Evolutionary conservation across 805 yeast species (phyloP).

Genomic region (Candida multigemmis): DNA sequence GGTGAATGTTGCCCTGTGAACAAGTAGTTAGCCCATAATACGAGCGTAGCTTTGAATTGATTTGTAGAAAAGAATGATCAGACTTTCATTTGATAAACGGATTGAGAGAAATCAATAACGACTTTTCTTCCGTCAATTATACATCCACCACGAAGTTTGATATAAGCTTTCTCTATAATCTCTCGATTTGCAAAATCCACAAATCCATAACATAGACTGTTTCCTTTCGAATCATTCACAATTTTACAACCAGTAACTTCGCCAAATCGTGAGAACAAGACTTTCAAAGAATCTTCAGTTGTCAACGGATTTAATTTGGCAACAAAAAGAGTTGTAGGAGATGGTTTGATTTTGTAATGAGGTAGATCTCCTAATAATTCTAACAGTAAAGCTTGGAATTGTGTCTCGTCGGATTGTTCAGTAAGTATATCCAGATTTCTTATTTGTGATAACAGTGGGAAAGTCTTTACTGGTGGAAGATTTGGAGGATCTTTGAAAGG

Average conservation of each 20-base stretch:
- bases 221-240: conserved; percentile 39
- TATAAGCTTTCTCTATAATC: conserved; percentile 54
- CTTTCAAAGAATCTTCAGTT: conserved; percentile 42
- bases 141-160: conserved; percentile 47
- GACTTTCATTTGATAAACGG: too few species aligned
- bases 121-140: conserved; percentile 56
- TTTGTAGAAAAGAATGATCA: too few species aligned
- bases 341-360: conserved; percentile 47
- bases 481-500: conserved; percentile 35
- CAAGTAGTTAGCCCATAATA: too few species aligned
- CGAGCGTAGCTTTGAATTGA: too few species aligned
- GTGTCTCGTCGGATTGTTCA: conserved; percentile 19
- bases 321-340: conserved; percentile 52
- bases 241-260: conserved; percentile 41
- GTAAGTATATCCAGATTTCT: conserved; percentile 4
- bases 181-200: conserved; percentile 42
- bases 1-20: too few species aligned
- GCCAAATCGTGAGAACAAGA: conserved; percentile 59
- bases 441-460: conserved; percentile 6
- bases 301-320: conserved; percentile 60
- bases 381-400: conserved; percentile 49
- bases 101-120: conserved; percentile 61
- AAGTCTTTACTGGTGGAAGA: conserved; percentile 7
- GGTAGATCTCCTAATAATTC: conserved; percentile 61
- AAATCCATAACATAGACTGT: conserved; percentile 54